phyloP scores from a whole-genome alignment of 2,329 filamentous ascomycete species.

The Fusarium haematococcum region DNA sequence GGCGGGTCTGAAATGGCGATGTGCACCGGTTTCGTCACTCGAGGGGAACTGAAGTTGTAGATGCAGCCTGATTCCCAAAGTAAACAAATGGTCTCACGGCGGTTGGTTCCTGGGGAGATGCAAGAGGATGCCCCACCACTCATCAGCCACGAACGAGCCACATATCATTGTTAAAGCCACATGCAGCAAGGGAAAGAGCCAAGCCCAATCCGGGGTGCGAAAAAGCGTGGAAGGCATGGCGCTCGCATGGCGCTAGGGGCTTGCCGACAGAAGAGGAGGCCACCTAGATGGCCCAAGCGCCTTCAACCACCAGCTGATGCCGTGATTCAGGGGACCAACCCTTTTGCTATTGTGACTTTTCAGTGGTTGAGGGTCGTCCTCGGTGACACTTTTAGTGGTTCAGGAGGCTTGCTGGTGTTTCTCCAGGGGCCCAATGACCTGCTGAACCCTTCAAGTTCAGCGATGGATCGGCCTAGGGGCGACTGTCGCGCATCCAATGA shows the following conservation, averaged over 20 bases:
- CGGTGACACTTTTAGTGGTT: conserved; percentile 15
- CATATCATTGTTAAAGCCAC: conserved; percentile 12
- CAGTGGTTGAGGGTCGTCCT: conserved; percentile 17
- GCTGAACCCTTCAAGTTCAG: background rate
- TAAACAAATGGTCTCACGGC: conserved; percentile 38
- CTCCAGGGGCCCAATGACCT: conserved; percentile 13
- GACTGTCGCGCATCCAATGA: conserved; percentile 8
- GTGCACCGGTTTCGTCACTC: conserved; percentile 32
- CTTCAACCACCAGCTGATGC: conserved; percentile 24
- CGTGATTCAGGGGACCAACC: conserved; percentile 30
- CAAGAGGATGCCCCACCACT: conserved; percentile 18
- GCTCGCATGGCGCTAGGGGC: conserved; percentile 42
- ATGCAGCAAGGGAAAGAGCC: conserved; percentile 25
- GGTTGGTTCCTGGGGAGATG: conserved; percentile 41
- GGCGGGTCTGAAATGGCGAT: conserved; percentile 18
- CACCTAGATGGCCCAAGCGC: conserved; percentile 13
- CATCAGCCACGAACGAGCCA: conserved; percentile 18
- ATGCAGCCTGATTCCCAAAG: conserved; percentile 33
- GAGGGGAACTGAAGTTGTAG: conserved; percentile 31
- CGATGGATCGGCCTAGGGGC: conserved; percentile 4
- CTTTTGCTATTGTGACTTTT: conserved; percentile 18
- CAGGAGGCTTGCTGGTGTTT: conserved; percentile 1
- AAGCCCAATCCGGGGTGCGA: conserved; percentile 14
- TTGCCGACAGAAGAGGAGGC: conserved; percentile 21
- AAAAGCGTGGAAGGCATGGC: conserved; percentile 18